A percentile compares a stretch with the other conserved stretches of the same genome.
These are phyloP conservation scores for Alternaria consortialis DNA, from an alignment of 2,329 filamentous ascomycete species.

Conservation along the genomic window DNA sequence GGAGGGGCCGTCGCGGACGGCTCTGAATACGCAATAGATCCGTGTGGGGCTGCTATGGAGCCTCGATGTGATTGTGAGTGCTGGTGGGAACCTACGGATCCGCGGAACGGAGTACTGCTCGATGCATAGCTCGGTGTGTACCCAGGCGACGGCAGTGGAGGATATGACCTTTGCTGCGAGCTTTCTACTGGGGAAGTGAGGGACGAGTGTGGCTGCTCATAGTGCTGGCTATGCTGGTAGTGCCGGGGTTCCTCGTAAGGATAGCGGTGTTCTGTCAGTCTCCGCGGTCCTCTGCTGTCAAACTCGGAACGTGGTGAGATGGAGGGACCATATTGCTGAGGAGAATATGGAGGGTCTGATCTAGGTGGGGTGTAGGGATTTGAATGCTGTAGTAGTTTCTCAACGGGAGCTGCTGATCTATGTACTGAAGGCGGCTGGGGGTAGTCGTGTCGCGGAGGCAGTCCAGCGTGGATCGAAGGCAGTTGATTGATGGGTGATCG, in stretches of 20 bases:
- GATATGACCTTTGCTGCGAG: constrained; percentile 46
- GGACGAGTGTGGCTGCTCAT: constrained; percentile 46
- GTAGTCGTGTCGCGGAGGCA: constrained; percentile 42
- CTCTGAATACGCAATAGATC: constrained; percentile 45
- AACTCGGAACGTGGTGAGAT: constrained; percentile 50
- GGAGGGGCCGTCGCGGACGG: constrained; percentile 42
- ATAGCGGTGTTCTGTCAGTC: constrained; percentile 45
- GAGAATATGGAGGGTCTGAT: constrained; percentile 52
- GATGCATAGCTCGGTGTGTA: constrained; percentile 53
- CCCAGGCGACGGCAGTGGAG: constrained; percentile 50
- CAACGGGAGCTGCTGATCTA: constrained; percentile 45
- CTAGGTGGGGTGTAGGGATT: constrained; percentile 52
- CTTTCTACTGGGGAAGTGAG: constrained; percentile 50
- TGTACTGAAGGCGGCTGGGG: constrained; percentile 34
- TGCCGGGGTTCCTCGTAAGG: constrained; percentile 46
- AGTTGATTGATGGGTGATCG: constrained; percentile 51
- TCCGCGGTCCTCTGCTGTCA: constrained; percentile 39
- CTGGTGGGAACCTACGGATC: constrained; percentile 49
- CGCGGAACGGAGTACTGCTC: constrained; percentile 50
- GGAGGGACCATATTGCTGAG: constrained; percentile 49
- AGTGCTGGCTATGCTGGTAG: constrained; percentile 37
- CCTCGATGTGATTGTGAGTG: constrained; percentile 50
- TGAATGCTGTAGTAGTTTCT: constrained; percentile 47
- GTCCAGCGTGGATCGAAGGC: constrained; percentile 48
- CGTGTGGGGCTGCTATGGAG: constrained; percentile 45